Base-by-base conservation (phyloP, 2,329 filamentous ascomycete species). In the Colletotrichum filicis region DNA sequence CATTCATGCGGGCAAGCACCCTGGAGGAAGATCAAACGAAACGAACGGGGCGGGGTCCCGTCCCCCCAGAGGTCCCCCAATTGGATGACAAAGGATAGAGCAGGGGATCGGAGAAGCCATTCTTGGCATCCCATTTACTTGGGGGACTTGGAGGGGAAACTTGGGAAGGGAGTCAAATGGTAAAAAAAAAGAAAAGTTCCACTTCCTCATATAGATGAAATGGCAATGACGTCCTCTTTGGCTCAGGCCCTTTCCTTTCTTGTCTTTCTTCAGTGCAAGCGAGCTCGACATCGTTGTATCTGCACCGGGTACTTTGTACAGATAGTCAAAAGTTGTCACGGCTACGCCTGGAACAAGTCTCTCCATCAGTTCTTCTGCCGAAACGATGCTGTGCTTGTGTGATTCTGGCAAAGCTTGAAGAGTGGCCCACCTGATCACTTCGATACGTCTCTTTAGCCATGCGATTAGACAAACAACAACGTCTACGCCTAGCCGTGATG, bases 11-110 rank as follows among this genome's bases (percentile, higher is more conserved):
- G 35, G 35, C 37, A 30, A 57, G 53, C 30, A 70, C 49, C 70
- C 70, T 28, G 35, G 66, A 28, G 24, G 70, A 49, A 69, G 66
- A 73, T 73, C 70, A 73, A 73, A 73, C 70, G 35, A 53, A 57
- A 57, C 26, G 14, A 52, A 56, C 42, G 49, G 53, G 66, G 22
- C n/a, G 22, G 30, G 49, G 16, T 30, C 42, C 42, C 42, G 5
- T 16, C 37, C 37, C 35, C 37, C 16, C 1, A 6, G 16, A n/a
- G 7, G 0, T 0, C 19, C 42, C 42, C 42, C 32, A 35, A 49
- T n/a, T n/a, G 19, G 42, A 49, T 22, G 16, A 49, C 42, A n/a
- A 4, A 49, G 42, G 19, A 22, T 0, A 19, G 42, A 49, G 0
- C 42, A 49, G 7, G 42, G 42, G 19, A 42, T 8, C 4, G 3